These are phyloP conservation scores for Trametes versicolor DNA, from an alignment of 1,284 basidiomycete species.

Conservation along the genomic window DNA sequence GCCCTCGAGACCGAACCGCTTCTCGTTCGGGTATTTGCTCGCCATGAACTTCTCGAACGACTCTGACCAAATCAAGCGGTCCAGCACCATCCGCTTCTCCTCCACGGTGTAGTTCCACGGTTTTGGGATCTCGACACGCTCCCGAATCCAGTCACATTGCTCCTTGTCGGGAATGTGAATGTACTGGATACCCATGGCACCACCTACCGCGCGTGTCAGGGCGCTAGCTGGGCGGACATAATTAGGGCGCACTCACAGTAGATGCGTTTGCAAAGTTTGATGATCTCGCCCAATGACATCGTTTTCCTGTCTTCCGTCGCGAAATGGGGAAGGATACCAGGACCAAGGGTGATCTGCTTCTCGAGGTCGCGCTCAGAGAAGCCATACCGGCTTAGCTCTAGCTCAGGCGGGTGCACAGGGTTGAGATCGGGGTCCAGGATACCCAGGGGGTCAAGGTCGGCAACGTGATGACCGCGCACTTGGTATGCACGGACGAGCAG, in stretches of 20 bases:
- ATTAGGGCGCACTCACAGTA: constrained; percentile 76
- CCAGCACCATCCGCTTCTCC: constrained; percentile 99
- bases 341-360: constrained; percentile 94
- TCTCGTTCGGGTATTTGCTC: constrained; percentile 99
- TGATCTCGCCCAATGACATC: constrained; percentile 93
- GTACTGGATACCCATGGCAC: constrained; percentile 96
- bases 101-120: constrained; percentile 99
- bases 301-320: constrained; percentile 85
- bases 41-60: constrained; percentile 99
- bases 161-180: constrained; percentile 99
- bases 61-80: constrained; percentile 99
- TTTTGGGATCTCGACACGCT: constrained; percentile 94
- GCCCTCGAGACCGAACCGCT: constrained; percentile 99
- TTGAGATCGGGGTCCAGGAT: constrained; percentile 91
- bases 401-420: constrained; percentile 82
- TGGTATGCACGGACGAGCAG: constrained; percentile 97
- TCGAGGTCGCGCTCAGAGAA: constrained; percentile 95
- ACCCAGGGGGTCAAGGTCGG: constrained; percentile 94
- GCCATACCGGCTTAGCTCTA: constrained; percentile 93
- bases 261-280: constrained; percentile 91
- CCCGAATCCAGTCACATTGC: constrained; percentile 99
- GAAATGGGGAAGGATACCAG: constrained; percentile 97
- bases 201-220: constrained; percentile 60
- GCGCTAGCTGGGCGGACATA: neutral
- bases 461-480: constrained; percentile 97